Conservation (phyloP, 2,329 filamentous ascomycete genomes). For the Trichoderma koningiopsis region DNA sequence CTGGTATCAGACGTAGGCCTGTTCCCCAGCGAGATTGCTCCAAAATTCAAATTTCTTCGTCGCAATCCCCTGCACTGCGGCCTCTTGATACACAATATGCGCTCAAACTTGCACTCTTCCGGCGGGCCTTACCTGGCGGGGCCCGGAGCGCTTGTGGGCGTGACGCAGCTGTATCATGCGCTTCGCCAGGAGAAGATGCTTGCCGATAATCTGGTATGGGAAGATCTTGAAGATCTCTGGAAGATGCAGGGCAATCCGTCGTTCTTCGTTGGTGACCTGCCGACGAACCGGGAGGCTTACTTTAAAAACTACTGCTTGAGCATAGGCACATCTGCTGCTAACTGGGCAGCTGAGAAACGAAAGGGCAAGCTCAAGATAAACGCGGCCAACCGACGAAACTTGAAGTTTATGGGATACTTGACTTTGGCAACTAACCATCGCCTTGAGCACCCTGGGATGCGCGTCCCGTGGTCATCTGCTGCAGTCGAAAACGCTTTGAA, state of each 20-base stretch:
- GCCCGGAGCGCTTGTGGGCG: not conserved
- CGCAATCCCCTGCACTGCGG: not conserved
- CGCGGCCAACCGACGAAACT: not conserved
- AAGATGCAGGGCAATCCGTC: not conserved
- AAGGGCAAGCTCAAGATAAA: not conserved
- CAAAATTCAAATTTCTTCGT: not conserved
- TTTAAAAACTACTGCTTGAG: slow-evolving; percentile 4
- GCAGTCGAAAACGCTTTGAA: not conserved
- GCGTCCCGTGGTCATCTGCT: not conserved
- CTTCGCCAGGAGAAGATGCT: slow-evolving; percentile 12
- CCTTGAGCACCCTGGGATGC: not conserved
- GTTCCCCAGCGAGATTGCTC: not conserved
- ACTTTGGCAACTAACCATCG: not conserved
- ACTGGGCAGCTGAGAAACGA: not conserved
- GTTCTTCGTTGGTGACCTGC: not conserved
- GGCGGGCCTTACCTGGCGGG: not conserved
- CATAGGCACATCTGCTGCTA: not conserved
- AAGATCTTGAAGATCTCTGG: not conserved
- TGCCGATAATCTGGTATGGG: not conserved
- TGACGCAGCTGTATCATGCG: slow-evolving; percentile 5
- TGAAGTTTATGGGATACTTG: slow-evolving; percentile 6
- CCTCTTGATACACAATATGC: slow-evolving; percentile 10
- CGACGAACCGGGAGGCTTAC: slow-evolving; percentile 3
- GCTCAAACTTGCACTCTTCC: not conserved
- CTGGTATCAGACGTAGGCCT: not conserved